Percentiles rank a stretch among this genome's conserved stretches.
Evolutionary conservation across 2,329 filamentous ascomycete species (phyloP).

Genomic region (Elsinoe necatrix): DNA sequence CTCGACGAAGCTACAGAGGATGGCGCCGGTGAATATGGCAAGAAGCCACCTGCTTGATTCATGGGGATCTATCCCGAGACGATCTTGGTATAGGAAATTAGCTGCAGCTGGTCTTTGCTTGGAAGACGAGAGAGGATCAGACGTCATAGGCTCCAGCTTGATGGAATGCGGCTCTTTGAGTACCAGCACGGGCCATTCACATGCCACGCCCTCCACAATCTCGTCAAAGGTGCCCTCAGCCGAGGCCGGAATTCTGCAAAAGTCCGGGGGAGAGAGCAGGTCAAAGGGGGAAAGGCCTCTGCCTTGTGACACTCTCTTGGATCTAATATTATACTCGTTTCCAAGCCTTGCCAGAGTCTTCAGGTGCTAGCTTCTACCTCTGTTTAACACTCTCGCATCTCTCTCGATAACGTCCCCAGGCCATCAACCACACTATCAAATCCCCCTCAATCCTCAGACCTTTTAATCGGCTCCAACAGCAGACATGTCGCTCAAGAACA

Average conservation of each 20-base stretch:
- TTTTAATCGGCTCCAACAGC: not conserved
- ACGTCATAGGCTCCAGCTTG: not conserved
- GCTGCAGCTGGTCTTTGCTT: not conserved
- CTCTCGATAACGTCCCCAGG: not conserved
- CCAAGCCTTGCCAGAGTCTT: not conserved
- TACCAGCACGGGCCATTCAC: not conserved
- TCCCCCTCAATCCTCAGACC: no score
- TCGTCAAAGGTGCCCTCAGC: not conserved
- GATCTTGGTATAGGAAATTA: not conserved
- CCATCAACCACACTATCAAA: not conserved
- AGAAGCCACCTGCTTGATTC: slow-evolving; percentile 33
- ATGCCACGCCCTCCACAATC: not conserved
- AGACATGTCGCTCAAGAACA: slow-evolving; percentile 17
- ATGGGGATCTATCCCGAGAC: not conserved
- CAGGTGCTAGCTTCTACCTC: not conserved
- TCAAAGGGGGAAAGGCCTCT: slow-evolving; percentile 7
- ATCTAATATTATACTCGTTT: not conserved
- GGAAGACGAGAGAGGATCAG: not conserved
- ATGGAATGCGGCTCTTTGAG: not conserved
- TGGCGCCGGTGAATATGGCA: slow-evolving; percentile 41
- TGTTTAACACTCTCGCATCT: not conserved
- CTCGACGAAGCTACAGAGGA: slow-evolving; percentile 38
- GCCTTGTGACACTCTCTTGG: slow-evolving; percentile 9
- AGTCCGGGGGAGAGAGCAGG: not conserved
- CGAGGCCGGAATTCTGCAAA: not conserved